These are phyloP conservation scores for Diplodia scrobiculata DNA, from an alignment of 2,329 filamentous ascomycete species.

Conservation along the genomic window DNA sequence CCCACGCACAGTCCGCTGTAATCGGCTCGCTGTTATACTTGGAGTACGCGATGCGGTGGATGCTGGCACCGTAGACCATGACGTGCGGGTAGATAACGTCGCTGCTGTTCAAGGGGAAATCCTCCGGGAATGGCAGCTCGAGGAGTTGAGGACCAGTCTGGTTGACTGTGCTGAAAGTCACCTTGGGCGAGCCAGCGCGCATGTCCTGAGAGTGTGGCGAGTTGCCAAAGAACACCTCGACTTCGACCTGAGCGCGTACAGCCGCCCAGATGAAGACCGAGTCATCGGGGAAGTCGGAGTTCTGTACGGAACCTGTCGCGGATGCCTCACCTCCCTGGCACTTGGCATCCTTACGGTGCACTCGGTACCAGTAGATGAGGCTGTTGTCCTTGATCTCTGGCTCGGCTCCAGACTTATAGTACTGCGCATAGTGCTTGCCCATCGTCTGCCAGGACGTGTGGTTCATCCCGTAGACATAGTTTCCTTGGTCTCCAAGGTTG, in stretches of 20 bases:
- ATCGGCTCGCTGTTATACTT: constrained; percentile 28
- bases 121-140: constrained; percentile 23
- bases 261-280: constrained; percentile 46
- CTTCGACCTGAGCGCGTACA: constrained; percentile 34
- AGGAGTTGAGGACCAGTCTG: constrained; percentile 20
- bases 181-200: constrained; percentile 15
- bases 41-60: constrained; percentile 24
- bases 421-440: constrained; percentile 44
- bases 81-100: constrained; percentile 27
- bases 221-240: constrained; percentile 26
- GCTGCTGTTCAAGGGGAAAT: constrained; percentile 20
- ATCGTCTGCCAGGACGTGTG: constrained; percentile 46
- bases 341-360: constrained; percentile 41
- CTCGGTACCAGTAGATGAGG: constrained; percentile 46
- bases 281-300: constrained; percentile 40
- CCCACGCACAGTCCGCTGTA: constrained; percentile 26
- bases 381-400: constrained; percentile 42
- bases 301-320: constrained; percentile 32
- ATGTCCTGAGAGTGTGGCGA: background rate
- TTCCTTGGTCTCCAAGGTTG: constrained; percentile 37
- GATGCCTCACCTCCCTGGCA: constrained; percentile 40
- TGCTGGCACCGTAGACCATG: background rate
- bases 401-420: constrained; percentile 42
- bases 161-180: constrained; percentile 20
- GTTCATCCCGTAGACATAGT: constrained; percentile 43